phyloP scores from a whole-genome alignment of 2,329 filamentous ascomycete genomes.

The Geosmithia morbida region DNA sequence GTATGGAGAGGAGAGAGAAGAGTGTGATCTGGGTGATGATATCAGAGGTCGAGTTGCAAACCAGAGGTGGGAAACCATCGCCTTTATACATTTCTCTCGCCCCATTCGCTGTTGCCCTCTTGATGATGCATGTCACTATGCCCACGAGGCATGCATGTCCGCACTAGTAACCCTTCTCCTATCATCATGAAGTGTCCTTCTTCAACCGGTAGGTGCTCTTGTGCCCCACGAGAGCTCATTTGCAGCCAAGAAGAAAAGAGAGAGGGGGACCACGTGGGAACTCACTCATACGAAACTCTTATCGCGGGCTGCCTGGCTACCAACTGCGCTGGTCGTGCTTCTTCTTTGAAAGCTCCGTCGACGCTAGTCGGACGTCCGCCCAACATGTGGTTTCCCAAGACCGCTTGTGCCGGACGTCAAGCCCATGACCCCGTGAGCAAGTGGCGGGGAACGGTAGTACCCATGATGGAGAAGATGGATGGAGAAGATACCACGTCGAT shows the following conservation, averaged over 20 bases:
- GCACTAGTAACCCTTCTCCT: not conserved
- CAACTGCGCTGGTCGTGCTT: no score
- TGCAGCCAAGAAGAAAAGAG: not conserved
- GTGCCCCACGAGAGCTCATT: not conserved
- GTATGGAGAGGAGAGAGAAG: not conserved
- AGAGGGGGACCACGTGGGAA: not conserved
- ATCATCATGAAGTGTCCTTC: not conserved
- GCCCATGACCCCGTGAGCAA: not conserved
- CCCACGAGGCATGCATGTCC: not conserved
- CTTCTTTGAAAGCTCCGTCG: no score
- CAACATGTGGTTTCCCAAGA: no score
- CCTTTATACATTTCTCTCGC: not conserved
- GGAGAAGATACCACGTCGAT: no score
- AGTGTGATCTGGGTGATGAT: not conserved
- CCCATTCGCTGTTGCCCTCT: not conserved
- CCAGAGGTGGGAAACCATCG: not conserved
- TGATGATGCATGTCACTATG: not conserved
- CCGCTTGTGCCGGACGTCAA: no score
- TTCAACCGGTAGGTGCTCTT: not conserved
- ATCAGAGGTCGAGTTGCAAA: not conserved
- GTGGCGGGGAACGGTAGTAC: not conserved
- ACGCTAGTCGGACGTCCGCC: no score
- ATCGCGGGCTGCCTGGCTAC: not conserved
- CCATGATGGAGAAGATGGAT: not conserved
- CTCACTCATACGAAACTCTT: not conserved